phyloP scores from a whole-genome alignment of 2,329 filamentous ascomycete genomes.

The Chaetomium globosum region DNA sequence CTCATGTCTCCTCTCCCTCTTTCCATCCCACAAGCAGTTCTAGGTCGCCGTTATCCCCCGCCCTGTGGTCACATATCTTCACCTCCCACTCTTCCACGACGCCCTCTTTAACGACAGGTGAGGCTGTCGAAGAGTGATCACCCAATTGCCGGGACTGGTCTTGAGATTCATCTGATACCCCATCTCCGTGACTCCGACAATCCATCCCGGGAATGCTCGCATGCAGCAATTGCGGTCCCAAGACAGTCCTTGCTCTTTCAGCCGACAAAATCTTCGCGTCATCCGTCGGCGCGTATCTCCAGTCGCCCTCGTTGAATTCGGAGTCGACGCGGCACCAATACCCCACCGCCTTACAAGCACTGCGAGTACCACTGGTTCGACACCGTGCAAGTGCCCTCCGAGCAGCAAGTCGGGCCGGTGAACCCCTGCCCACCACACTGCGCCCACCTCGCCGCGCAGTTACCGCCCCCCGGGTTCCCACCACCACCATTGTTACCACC shows the following conservation, averaged over 20 bases:
- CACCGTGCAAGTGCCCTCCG: constrained; percentile 8
- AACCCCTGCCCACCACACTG: constrained; percentile 16
- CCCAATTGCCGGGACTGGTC: too few relatives aligned
- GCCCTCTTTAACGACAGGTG: too few relatives aligned
- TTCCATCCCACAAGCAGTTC: constrained; percentile 2
- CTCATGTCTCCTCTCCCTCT: not conserved
- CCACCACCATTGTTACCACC: not conserved
- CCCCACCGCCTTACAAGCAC: constrained; percentile 4
- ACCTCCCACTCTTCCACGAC: not conserved
- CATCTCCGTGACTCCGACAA: not conserved
- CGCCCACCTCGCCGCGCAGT: constrained; percentile 9
- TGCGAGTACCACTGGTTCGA: constrained; percentile 23
- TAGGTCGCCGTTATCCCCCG: not conserved
- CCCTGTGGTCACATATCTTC: not conserved
- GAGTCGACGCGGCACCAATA: not conserved
- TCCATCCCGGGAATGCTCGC: not conserved
- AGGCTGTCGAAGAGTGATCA: too few relatives aligned
- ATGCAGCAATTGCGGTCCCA: constrained; percentile 19
- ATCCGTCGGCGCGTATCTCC: constrained; percentile 5
- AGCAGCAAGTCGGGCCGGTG: constrained; percentile 18
- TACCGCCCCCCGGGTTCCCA: not conserved
- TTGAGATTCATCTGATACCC: constrained; percentile 2
- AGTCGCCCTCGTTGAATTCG: not conserved
- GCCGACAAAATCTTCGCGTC: constrained; percentile 12
- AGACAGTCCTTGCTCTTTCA: constrained; percentile 18